These are phyloP conservation scores for Flaveria linearis DNA, from an alignment of 129 eudicot genomes.

Conservation along the genomic window DNA sequence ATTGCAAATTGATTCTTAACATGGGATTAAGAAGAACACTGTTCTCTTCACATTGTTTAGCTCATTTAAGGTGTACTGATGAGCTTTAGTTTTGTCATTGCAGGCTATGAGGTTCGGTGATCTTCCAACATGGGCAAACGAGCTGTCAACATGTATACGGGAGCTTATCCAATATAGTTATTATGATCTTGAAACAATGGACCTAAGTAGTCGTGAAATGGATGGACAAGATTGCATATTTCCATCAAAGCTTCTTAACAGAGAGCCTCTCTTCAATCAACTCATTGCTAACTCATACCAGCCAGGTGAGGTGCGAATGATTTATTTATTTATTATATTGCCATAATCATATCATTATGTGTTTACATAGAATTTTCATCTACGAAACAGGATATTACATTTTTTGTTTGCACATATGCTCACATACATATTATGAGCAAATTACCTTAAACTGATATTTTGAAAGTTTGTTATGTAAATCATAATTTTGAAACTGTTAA, in stretches of 20 bases:
- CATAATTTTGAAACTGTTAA: too few relatives aligned
- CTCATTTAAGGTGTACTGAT: constrained; percentile 8
- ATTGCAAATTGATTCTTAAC: constrained; percentile 13
- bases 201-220: constrained; percentile 18
- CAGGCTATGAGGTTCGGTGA: constrained; percentile 99
- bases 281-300: too few relatives aligned
- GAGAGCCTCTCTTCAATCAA: too few relatives aligned
- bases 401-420: neutral
- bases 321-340: constrained; percentile 8
- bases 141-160: constrained; percentile 54
- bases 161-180: constrained; percentile 46
- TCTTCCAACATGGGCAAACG: constrained; percentile 86
- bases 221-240: constrained; percentile 44
- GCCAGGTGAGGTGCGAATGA: constrained; percentile 92
- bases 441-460: too few relatives aligned
- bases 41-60: neutral
- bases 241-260: constrained; percentile 65
- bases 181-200: constrained; percentile 38
- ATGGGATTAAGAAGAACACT: neutral
- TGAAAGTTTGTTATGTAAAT: too few relatives aligned
- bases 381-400: neutral
- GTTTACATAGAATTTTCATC: neutral
- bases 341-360: neutral
- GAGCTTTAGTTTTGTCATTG: constrained; percentile 23
- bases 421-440: too few relatives aligned